Evolutionary conservation across 164 flowering plant genomes (phyloP).

Genomic region (Chloranthus sessilifolius): DNA sequence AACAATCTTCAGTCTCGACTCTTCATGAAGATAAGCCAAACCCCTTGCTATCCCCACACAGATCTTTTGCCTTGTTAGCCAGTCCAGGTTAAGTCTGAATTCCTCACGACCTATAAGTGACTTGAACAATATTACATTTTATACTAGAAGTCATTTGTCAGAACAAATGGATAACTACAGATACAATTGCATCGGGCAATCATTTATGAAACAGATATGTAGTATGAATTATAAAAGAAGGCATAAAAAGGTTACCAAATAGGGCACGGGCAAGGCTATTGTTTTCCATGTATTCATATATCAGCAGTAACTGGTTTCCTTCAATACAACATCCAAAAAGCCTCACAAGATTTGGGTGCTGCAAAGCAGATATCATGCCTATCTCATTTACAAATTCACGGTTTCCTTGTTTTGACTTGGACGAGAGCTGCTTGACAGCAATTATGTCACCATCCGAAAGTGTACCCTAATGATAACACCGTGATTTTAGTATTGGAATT

Average conservation of each 20-base stretch:
- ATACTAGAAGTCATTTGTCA: neutral
- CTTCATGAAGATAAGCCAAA: conserved; percentile 48
- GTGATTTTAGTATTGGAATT: neutral
- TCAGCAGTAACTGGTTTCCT: conserved; percentile 44
- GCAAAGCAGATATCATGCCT: conserved; percentile 58
- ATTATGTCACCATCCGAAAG: conserved; percentile 47
- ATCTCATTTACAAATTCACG: conserved; percentile 67
- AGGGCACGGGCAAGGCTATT: conserved; percentile 54
- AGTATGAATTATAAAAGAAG: neutral
- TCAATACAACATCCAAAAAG: conserved; percentile 60
- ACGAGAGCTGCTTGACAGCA: conserved; percentile 67
- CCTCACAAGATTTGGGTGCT: conserved; percentile 61
- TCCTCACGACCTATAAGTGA: conserved; percentile 30
- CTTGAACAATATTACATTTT: neutral
- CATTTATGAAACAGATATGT: neutral
- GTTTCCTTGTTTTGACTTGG: conserved; percentile 60
- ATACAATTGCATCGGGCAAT: neutral
- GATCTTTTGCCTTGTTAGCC: conserved; percentile 36
- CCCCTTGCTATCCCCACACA: conserved; percentile 54
- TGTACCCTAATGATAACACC: too few species aligned
- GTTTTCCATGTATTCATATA: conserved; percentile 63
- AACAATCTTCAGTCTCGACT: conserved; percentile 28
- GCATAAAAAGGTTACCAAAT: conserved; percentile 29
- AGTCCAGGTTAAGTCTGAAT: conserved; percentile 23
- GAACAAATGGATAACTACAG: neutral